Base-by-base conservation (phyloP, 225 moss, liverwort and hornwort species). In the Pseudisothecium myosuroides region DNA sequence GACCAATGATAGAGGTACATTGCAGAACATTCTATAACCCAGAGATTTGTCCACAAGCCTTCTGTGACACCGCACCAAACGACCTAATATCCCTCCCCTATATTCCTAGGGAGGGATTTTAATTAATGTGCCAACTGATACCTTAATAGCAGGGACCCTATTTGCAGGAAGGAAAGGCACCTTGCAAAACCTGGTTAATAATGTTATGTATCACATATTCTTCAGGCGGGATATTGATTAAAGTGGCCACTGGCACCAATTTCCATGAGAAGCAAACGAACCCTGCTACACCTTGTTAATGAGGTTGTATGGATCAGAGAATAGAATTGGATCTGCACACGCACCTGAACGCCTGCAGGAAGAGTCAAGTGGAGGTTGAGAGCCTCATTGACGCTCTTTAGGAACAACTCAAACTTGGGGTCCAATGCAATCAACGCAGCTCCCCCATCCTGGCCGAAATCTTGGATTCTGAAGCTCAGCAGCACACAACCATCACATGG, bases 381-480 rank as follows among this genome's bases (percentile, higher is more conserved):
- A 63, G 89, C 89, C 81, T 95, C 94, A 54, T 91, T 90, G 75
- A 99, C 68, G 73, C 90, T 96, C 65, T 91, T 88, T 84, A 88
- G 86, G 63, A 99, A 96, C 78, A 91, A 80, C 24, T 92, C 92
- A 76, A 94, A 93, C 94, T 97, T 97, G 37, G 96, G 96, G 80
- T 96, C 93, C 89, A 97, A 55, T 37, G 92, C 87, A 92, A 93
- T 93, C 91, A 94, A 88, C 45, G 97, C 96, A 75, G 88, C 96
- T 82, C 97, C 97, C 89, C 97, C 98, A 84, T 99, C 97, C 86
- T 96, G 83, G 8, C 98, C 98, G 75, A 99, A 96, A 88, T 97
- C 97, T 90, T 97, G 94, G 43, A 99, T 94, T 87, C 98, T 99
- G 88, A 83, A 87, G 52, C 56, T 67, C 55, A 62, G 49, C 71